Evolutionary conservation across 257 asterid species (phyloP).

Genomic region (Ligustrum vulgare): DNA sequence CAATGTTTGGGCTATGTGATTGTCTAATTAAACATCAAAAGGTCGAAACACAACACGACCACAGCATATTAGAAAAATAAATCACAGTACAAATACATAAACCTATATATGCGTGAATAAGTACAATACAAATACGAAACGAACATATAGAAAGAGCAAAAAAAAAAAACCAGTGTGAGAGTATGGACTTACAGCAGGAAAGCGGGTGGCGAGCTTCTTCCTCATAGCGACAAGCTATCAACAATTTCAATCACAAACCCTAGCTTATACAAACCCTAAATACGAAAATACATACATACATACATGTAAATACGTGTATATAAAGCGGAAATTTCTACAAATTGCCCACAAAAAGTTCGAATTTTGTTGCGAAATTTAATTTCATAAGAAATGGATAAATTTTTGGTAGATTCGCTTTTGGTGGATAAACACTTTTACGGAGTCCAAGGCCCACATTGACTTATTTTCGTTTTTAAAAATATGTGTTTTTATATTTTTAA

Average conservation of each 20-base stretch:
- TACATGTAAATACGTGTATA: conserved; percentile 5
- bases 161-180: background rate
- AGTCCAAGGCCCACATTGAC: background rate
- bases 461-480: too few species aligned
- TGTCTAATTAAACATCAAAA: background rate
- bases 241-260: conserved; percentile 36
- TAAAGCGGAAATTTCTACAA: conserved; percentile 25
- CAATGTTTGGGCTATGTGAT: background rate
- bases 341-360: conserved; percentile 31
- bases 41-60: background rate
- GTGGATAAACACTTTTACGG: conserved; percentile 11
- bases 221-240: conserved; percentile 47
- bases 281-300: background rate
- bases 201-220: conserved; percentile 79
- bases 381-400: background rate
- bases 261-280: conserved; percentile 35
- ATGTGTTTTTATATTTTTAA: too few species aligned
- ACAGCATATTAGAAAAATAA: background rate
- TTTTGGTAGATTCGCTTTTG: conserved; percentile 23
- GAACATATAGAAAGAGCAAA: background rate
- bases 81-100: background rate
- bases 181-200: conserved; percentile 64
- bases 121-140: background rate
- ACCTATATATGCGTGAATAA: background rate
- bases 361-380: conserved; percentile 26